A percentile compares a stretch with the other conserved stretches of the same genome.
These are phyloP conservation scores for Hydnum rufescens DNA, from an alignment of 768 basidiomycete genomes.

Conservation along the genomic window DNA sequence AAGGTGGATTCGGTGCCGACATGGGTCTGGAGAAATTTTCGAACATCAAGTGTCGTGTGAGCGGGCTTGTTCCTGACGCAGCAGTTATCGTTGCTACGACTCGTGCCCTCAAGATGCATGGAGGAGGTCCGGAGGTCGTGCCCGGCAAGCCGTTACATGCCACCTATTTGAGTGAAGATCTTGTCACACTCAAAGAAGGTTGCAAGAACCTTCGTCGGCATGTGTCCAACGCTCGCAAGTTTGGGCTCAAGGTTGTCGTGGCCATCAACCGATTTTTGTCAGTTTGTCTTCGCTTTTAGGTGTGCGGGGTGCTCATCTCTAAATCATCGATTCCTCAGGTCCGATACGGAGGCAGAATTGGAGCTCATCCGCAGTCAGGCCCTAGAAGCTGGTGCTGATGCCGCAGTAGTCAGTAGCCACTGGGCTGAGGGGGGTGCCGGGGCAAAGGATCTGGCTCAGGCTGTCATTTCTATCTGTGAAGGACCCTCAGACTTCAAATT, in stretches of 20 bases:
- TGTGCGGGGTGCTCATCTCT: not conserved
- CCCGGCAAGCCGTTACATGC: slow-evolving; percentile 88
- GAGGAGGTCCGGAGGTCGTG: slow-evolving; percentile 89
- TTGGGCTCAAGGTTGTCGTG: slow-evolving; percentile 89
- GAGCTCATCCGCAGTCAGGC: slow-evolving; percentile 65
- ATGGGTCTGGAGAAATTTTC: slow-evolving; percentile 99
- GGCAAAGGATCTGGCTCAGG: slow-evolving; percentile 75
- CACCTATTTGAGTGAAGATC: slow-evolving; percentile 85
- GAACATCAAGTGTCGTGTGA: slow-evolving; percentile 95
- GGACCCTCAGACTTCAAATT: slow-evolving; percentile 66
- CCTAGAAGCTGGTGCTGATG: slow-evolving; percentile 75
- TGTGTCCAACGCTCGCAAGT: slow-evolving; percentile 87
- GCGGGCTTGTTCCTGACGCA: slow-evolving; percentile 83
- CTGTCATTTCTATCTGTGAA: slow-evolving; percentile 76
- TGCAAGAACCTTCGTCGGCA: slow-evolving; percentile 86
- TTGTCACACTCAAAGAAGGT: slow-evolving; percentile 74
- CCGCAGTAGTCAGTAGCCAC: slow-evolving; percentile 88
- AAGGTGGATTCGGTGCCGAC: slow-evolving; percentile 96
- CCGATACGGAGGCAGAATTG: slow-evolving; percentile 80
- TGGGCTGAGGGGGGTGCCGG: slow-evolving; percentile 94
- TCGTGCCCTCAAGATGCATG: slow-evolving; percentile 97
- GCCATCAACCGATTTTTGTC: slow-evolving; percentile 91
- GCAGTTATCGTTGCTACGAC: slow-evolving; percentile 94
- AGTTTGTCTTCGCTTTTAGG: slow-evolving; percentile 18
- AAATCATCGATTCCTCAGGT: slow-evolving; percentile 23